Percentiles rank a stretch among this genome's conserved stretches.
These are phyloP conservation scores for Hypomyces rosellus DNA, from an alignment of 2,329 filamentous ascomycete species.

Conservation along the genomic window DNA sequence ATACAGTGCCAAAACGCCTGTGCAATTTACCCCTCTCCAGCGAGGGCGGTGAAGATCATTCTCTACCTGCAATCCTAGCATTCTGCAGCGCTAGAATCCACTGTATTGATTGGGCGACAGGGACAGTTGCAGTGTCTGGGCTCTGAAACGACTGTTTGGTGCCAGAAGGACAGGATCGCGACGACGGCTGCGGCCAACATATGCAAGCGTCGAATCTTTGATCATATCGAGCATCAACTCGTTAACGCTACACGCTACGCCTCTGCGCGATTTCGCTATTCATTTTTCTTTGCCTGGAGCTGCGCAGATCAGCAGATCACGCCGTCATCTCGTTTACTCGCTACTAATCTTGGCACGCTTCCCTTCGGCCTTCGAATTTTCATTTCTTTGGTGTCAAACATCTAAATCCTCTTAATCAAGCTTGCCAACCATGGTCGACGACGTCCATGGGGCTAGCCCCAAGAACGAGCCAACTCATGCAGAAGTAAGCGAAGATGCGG, in stretches of 20 bases:
- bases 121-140: background rate
- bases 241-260: too few relatives aligned
- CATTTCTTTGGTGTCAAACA: conserved; percentile 13
- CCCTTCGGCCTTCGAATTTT: background rate
- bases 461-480: conserved; percentile 27
- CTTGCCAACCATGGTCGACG: conserved; percentile 36
- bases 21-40: background rate
- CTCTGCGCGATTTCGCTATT: too few relatives aligned
- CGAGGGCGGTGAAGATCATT: background rate
- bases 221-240: background rate
- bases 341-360: background rate
- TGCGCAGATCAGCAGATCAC: background rate
- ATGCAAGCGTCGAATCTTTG: background rate
- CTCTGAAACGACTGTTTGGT: background rate
- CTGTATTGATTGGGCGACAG: background rate
- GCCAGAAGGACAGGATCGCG: conserved; percentile 4
- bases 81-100: background rate
- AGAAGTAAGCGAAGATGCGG: conserved; percentile 50
- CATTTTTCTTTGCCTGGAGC: background rate
- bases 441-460: conserved; percentile 36
- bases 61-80: background rate
- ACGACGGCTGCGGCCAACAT: conserved; percentile 1
- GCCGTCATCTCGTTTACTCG: background rate
- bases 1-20: background rate
- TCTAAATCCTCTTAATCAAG: conserved; percentile 11